Evolutionary conservation across 2,329 filamentous ascomycete species (phyloP).

Genomic region (Fusarium nodosum): DNA sequence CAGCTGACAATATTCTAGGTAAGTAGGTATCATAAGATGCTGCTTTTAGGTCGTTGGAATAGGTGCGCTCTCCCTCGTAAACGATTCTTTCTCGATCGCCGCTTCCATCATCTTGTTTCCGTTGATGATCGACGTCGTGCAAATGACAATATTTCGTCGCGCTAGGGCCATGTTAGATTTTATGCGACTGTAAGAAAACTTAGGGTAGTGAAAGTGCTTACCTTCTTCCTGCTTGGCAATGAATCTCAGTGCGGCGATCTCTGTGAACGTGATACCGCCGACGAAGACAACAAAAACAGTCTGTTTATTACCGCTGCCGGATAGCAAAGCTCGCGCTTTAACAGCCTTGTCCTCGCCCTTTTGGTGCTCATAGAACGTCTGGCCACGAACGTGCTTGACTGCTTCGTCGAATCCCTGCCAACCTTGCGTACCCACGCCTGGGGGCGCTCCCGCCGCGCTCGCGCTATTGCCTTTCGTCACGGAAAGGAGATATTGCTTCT

Average conservation of each 20-base stretch:
- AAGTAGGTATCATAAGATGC: conserved; percentile 33
- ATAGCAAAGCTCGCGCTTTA: conserved; percentile 85
- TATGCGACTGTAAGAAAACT: background rate
- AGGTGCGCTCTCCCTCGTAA: conserved; percentile 60
- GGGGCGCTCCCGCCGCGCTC: conserved; percentile 46
- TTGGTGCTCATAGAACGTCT: conserved; percentile 92
- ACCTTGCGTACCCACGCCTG: conserved; percentile 76
- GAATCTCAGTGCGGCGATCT: conserved; percentile 93
- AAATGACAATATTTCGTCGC: conserved; percentile 88
- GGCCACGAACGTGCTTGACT: conserved; percentile 86
- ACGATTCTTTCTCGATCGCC: conserved; percentile 79
- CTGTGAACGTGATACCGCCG: conserved; percentile 95
- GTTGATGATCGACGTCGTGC: conserved; percentile 90
- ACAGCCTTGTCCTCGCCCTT: conserved; percentile 94
- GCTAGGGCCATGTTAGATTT: conserved; percentile 58
- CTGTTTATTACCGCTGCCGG: conserved; percentile 83
- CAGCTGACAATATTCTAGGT: conserved; percentile 29
- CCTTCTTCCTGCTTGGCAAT: conserved; percentile 86
- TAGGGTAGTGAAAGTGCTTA: conserved; percentile 52
- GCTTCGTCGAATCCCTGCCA: conserved; percentile 96
- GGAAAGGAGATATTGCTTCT: conserved; percentile 85
- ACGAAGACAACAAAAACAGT: conserved; percentile 97
- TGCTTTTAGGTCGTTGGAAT: conserved; percentile 38
- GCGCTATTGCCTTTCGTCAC: conserved; percentile 74
- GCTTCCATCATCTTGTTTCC: conserved; percentile 91